Evolutionary conservation across 768 basidiomycete species (phyloP).

Genomic region (Suillus brevipes): DNA sequence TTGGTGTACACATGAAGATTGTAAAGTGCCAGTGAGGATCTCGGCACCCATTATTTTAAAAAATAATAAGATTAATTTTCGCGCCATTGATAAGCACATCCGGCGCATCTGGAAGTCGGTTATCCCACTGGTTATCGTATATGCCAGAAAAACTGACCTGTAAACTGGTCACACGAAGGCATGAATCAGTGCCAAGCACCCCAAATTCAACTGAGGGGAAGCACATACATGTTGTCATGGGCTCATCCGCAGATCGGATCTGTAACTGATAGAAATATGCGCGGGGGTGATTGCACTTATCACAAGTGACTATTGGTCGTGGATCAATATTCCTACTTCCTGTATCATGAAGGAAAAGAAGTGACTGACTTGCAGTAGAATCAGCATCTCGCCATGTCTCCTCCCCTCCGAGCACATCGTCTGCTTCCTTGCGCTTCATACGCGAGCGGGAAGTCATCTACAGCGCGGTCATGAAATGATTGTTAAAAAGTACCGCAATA

Average conservation of each 20-base stretch:
- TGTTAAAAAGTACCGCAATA: not conserved
- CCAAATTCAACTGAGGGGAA: slow-evolving; percentile 1
- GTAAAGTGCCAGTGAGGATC: not conserved
- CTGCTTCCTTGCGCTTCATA: slow-evolving; percentile 86
- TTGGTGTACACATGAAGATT: not conserved
- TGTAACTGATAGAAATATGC: slow-evolving; percentile 97
- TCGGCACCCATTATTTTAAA: not conserved
- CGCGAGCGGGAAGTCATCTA: slow-evolving; percentile 91
- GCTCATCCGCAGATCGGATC: slow-evolving; percentile 91
- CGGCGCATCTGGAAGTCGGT: slow-evolving; percentile 48
- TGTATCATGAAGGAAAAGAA: not conserved
- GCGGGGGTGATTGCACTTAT: slow-evolving; percentile 67
- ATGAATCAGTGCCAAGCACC: not conserved
- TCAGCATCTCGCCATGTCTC: slow-evolving; percentile 95
- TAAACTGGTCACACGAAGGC: not conserved
- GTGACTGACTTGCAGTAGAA: slow-evolving; percentile 65
- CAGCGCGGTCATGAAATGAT: not conserved
- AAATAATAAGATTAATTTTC: slow-evolving; percentile 47
- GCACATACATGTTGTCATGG: slow-evolving; percentile 60
- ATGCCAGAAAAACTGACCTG: not conserved
- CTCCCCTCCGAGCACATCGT: slow-evolving; percentile 94
- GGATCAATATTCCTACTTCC: not conserved
- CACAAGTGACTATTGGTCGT: slow-evolving; percentile 43
- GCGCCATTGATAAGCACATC: slow-evolving; percentile 68
- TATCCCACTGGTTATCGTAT: slow-evolving; percentile 3